Evolutionary conservation across 306 rosid genomes (phyloP).

Genomic region (Castanea sativa): DNA sequence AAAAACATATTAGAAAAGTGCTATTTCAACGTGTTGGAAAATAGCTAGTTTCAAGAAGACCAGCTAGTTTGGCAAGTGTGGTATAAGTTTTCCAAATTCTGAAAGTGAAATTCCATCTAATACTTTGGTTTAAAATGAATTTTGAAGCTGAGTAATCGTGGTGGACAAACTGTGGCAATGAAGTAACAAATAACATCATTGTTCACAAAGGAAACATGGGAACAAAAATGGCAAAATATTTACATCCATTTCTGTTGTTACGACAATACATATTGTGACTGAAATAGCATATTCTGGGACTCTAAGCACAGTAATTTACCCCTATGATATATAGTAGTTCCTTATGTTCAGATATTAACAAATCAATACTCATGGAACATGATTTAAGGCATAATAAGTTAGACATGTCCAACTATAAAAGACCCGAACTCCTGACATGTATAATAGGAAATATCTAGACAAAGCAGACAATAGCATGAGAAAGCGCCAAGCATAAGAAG

Average conservation of each 20-base stretch:
- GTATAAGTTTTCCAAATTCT: no score
- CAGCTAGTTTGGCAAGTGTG: neutral
- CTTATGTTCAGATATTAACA: neutral
- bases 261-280: neutral
- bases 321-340: neutral
- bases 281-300: neutral
- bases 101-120: neutral
- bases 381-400: neutral
- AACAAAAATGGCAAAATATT: neutral
- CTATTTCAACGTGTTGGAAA: neutral
- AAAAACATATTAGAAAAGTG: neutral
- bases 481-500: neutral
- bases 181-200: neutral
- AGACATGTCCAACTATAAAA: neutral
- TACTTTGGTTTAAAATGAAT: neutral
- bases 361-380: neutral
- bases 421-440: neutral
- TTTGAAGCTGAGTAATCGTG: neutral
- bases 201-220: neutral
- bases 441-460: neutral
- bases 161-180: neutral
- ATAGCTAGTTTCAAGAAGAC: neutral
- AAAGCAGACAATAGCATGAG: neutral
- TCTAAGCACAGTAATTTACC: neutral
- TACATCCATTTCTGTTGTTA: neutral